phyloP scores from a whole-genome alignment of 2,329 filamentous ascomycete genomes.

The Aureobasidium musti region DNA sequence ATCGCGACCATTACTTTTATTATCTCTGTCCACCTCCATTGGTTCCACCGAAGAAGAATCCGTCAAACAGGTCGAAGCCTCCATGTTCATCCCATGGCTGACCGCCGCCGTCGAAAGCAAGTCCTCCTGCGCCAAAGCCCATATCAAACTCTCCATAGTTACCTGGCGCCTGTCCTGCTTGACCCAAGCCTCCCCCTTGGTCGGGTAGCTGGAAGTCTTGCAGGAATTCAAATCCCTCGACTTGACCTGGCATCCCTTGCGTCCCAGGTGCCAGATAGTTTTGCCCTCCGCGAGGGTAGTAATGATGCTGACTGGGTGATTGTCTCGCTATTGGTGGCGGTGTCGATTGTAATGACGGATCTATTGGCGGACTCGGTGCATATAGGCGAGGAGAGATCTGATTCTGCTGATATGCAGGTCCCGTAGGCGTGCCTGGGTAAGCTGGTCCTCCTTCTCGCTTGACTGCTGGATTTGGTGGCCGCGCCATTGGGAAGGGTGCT shows the following conservation, averaged over 20 bases:
- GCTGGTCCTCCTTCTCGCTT: constrained; percentile 22
- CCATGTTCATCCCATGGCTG: constrained; percentile 59
- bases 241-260: constrained; percentile 4
- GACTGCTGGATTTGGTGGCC: neutral
- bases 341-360: constrained; percentile 23
- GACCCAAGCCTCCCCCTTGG: constrained; percentile 5
- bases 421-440: constrained; percentile 11
- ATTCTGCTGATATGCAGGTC: constrained; percentile 3
- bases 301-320: constrained; percentile 26
- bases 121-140: constrained; percentile 50
- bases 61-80: constrained; percentile 60
- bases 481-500: constrained; percentile 33
- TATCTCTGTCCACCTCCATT: constrained; percentile 15
- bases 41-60: constrained; percentile 67
- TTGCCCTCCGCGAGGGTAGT: constrained; percentile 11
- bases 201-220: constrained; percentile 48
- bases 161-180: constrained; percentile 37
- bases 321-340: constrained; percentile 13
- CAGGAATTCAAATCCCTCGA: constrained; percentile 53
- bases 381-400: constrained; percentile 19
- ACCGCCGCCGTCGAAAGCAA: constrained; percentile 43
- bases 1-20: neutral
- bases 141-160: constrained; percentile 62
- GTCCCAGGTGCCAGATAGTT: constrained; percentile 1
- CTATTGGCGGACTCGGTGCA: constrained; percentile 22